These are phyloP conservation scores for Silene vulgaris DNA, from an alignment of 179 eudicot genomes.

Conservation along the genomic window DNA sequence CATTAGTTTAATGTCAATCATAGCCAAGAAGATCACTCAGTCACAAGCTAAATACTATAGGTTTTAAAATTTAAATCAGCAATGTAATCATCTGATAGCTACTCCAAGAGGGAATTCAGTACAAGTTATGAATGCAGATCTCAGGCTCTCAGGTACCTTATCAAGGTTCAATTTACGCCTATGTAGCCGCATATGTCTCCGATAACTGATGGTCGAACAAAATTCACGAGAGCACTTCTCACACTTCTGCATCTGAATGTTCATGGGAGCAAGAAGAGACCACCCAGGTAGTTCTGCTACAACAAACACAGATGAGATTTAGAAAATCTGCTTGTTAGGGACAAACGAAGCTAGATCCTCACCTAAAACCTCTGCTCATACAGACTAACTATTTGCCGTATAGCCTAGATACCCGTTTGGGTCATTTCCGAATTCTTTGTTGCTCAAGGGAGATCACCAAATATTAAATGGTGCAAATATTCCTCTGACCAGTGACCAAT, in stretches of 20 bases:
- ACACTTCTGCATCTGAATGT: conserved; percentile 85
- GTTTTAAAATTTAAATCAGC: not conserved
- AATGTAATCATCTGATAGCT: not conserved
- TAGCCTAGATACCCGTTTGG: conserved; percentile 17
- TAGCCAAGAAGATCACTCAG: not conserved
- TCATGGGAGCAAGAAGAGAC: conserved; percentile 71
- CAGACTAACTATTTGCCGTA: conserved; percentile 25
- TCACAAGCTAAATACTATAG: not conserved
- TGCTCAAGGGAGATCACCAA: conserved; percentile 9
- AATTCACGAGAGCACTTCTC: conserved; percentile 83
- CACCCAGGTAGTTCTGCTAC: conserved; percentile 67
- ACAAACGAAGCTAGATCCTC: conserved; percentile 14
- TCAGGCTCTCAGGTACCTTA: conserved; percentile 47
- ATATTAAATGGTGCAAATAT: conserved; percentile 15
- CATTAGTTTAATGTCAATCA: conserved; percentile 16
- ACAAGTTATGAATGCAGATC: conserved; percentile 11
- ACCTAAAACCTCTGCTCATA: conserved; percentile 21
- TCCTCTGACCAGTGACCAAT: conserved; percentile 21
- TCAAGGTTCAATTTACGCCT: conserved; percentile 64
- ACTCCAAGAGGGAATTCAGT: conserved; percentile 12
- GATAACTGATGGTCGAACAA: conserved; percentile 75
- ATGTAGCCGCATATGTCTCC: conserved; percentile 82
- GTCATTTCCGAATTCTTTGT: not conserved
- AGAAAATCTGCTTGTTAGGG: conserved; percentile 19
- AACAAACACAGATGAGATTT: conserved; percentile 19